A percentile compares a stretch with the other conserved stretches of the same genome.
These are phyloP conservation scores for Fagus crenata DNA, from an alignment of 306 rosid genomes.

Conservation along the genomic window DNA sequence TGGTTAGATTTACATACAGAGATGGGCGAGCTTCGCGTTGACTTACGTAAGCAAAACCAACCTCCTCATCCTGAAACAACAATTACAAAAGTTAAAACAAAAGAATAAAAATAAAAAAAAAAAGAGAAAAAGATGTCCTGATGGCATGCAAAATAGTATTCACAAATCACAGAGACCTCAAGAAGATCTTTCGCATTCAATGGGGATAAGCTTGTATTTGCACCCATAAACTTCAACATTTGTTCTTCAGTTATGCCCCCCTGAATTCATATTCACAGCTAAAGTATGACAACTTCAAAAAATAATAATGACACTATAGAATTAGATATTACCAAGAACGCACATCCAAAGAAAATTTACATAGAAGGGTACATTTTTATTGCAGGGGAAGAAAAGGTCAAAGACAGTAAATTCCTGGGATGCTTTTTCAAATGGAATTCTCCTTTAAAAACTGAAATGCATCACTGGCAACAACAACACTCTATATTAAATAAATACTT, in stretches of 20 bases:
- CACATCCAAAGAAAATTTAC: conserved; percentile 23
- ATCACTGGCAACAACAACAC: neutral
- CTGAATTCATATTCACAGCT: conserved; percentile 37
- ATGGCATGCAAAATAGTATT: conserved; percentile 19
- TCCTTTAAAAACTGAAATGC: conserved; percentile 11
- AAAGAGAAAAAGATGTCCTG: conserved; percentile 16
- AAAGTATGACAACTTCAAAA: conserved; percentile 1
- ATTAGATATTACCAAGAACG: conserved; percentile 24
- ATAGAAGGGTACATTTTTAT: conserved; percentile 3
- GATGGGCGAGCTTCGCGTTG: conserved; percentile 89
- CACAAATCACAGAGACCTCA: conserved; percentile 57
- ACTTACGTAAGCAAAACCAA: conserved; percentile 90
- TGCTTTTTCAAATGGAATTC: conserved; percentile 10
- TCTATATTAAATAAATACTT: neutral
- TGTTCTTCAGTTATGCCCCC: conserved; percentile 96
- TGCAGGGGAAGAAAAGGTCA: conserved; percentile 12
- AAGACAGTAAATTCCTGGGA: neutral
- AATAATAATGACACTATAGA: conserved; percentile 11
- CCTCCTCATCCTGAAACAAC: conserved; percentile 72
- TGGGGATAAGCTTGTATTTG: conserved; percentile 66
- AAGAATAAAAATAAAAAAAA: conserved; percentile 5
- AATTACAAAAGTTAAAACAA: neutral
- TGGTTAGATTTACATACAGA: conserved; percentile 68
- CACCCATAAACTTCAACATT: conserved; percentile 95
- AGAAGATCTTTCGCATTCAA: conserved; percentile 71